A percentile compares a stretch with the other conserved stretches of the same genome.
Evolutionary conservation across 1,284 basidiomycete genomes (phyloP).

Genomic region (Naganishia sp.): DNA sequence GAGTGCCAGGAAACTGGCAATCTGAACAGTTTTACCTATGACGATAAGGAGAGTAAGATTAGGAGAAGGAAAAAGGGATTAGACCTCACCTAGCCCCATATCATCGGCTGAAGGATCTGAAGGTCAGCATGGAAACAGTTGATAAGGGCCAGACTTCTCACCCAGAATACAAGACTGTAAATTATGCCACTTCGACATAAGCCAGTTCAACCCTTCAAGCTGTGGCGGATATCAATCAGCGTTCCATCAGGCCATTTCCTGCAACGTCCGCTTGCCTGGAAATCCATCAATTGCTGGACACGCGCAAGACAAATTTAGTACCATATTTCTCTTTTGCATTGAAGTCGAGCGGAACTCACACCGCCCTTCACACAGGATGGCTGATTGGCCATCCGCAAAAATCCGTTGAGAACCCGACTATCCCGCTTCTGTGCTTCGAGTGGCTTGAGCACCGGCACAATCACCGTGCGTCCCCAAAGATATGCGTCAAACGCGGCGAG

Average conservation of each 20-base stretch:
- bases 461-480: constrained; percentile 65
- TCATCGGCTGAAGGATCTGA: constrained; percentile 66
- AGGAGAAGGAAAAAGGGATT: background rate
- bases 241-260: no score
- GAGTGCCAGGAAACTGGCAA: constrained; percentile 79
- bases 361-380: constrained; percentile 56
- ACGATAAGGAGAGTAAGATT: background rate
- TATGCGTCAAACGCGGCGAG: constrained; percentile 66
- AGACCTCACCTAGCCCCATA: constrained; percentile 77
- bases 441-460: constrained; percentile 59
- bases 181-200: constrained; percentile 84
- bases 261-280: constrained; percentile 62
- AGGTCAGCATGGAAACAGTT: constrained; percentile 46
- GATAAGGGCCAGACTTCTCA: background rate
- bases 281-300: constrained; percentile 69
- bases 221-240: constrained; percentile 47
- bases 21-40: constrained; percentile 67
- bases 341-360: constrained; percentile 40
- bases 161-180: constrained; percentile 78
- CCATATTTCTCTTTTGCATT: constrained; percentile 19
- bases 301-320: constrained; percentile 1
- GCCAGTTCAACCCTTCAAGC: constrained; percentile 91
- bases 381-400: constrained; percentile 51
- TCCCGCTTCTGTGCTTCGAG: constrained; percentile 46
- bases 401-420: constrained; percentile 38